Evolutionary conservation across 352 stramenopile species (phyloP), one percentile per base, ranked within the genome.

Genomic region (Globisporangium sylvaticum): DNA sequence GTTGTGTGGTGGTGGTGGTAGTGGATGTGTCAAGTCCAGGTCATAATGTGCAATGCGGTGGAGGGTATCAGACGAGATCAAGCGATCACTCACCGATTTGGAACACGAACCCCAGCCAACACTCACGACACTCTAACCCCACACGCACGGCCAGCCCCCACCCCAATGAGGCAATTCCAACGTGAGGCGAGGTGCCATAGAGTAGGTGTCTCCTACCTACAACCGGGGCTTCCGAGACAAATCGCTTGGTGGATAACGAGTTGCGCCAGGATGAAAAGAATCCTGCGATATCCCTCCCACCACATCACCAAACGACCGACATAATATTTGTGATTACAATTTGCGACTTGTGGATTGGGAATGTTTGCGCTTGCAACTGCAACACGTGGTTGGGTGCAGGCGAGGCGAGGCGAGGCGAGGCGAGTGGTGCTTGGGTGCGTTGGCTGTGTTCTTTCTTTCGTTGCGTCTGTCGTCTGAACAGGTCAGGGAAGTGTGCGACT

Each of bases 241-340:
- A 70, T n/a, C 64, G 12, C 25, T 48, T 70, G 4, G 65, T 14
- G 20, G 39, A n/a, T 46, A 46, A 46, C 39, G 39, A 46, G 39
- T 46, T 46, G 39, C 39, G 39, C 15, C 39, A 46, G 39, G 18
- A 7, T n/a, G 39, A 7, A 46, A 46, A n/a, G 15, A 46, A 46
- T n/a, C 39, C 39, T 46, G 39, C 39, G 5, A 46, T 46, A 46
- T 46, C 39, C 39, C 18, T 9, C n/a, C n/a, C n/a, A n/a, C n/a
- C 39, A 3, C 34, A 42, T 2, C 39, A 15, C 34, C 34, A 42
- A 12, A 42, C 12, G 34, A 42, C 12, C 34, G 34, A n/a, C n/a
- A n/a, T n/a, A 42, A 42, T 42, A n/a, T 46, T n/a, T 46, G 39
- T 42, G 34, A 46, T 46, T 3, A 46, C 39, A 18, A n/a, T 46